Conservation (phyloP, 208 protist species). For the Crithidia brevicula region DNA sequence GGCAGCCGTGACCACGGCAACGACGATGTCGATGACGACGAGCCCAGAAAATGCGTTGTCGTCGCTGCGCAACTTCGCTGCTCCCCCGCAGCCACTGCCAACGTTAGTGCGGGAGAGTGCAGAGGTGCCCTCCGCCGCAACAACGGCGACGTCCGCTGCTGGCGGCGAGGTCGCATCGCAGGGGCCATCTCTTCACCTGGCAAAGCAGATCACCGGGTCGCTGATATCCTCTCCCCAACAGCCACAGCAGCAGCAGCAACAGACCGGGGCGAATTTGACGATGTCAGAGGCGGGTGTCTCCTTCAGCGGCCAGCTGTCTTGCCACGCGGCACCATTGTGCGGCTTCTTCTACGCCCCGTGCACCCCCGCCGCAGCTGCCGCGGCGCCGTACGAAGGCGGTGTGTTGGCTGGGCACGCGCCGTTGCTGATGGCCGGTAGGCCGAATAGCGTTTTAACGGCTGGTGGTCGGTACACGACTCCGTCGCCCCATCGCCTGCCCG, state of each 20-base stretch:
- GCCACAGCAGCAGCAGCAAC: slow-evolving; percentile 6
- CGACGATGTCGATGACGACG: slow-evolving; percentile 4
- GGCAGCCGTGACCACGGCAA: background rate
- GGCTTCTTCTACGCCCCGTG: slow-evolving; percentile 27
- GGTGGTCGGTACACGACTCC: background rate
- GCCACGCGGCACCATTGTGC: background rate
- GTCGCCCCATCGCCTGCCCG: too few species aligned
- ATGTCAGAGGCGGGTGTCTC: background rate
- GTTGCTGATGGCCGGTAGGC: background rate
- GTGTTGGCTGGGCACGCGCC: background rate
- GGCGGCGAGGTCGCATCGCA: slow-evolving; percentile 28
- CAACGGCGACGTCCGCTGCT: slow-evolving; percentile 2
- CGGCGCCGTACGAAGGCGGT: background rate
- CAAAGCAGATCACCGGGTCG: background rate
- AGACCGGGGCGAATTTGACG: too few species aligned
- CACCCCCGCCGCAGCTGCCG: slow-evolving; percentile 7
- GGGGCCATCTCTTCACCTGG: background rate
- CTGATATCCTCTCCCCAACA: slow-evolving; percentile 16
- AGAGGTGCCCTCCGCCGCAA: background rate
- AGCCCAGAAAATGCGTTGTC: slow-evolving; percentile 6
- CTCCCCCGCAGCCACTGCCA: background rate
- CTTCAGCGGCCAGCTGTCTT: background rate
- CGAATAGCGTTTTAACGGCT: background rate
- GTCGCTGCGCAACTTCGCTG: background rate
- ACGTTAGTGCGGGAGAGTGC: background rate